Base-by-base conservation (phyloP, 305 asterid genomes). In the Rubia balearica region DNA sequence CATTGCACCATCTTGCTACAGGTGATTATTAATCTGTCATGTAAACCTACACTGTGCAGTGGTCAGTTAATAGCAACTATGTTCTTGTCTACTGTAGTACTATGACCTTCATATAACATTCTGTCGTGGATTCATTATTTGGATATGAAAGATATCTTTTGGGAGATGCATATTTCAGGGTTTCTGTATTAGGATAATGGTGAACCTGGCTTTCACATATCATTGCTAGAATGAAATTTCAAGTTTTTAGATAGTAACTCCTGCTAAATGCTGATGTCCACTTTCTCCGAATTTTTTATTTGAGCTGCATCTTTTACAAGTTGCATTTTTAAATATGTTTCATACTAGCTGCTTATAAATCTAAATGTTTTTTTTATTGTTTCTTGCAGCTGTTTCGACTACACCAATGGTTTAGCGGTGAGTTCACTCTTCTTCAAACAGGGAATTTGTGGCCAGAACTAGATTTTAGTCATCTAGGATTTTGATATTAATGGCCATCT, bases 1-100 rank as follows among this genome's bases (percentile, higher is more conserved):
- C 78, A 94, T 94, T 71, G 99, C 99, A 69, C 96, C 96, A 79
- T 94, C 97, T 70, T 94, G 99, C 87, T 94, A 91, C 84, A 91
- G 97, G 99, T 91, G 82, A 74, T 71, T 77, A 48, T 69, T 57
- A 61, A 59, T 73, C 62, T 65, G 33, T 62, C 63, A 38, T 36
- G 79, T 40, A 63, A 64, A 61, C 19, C 36, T 16, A 4, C 56
- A 51, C 46, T 56, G 67, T 40, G 40, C 56, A 11, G 48, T 11
- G 14, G 38, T 61, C 33, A 62, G 33, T 3, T 11, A 40, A 17
- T 4, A 19, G 36, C 45, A 33, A 55, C 13, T 36, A 27, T 13
- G 67, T 56, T 30, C 22, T 27, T 17, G 62, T 8, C 3, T 66
- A 21, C 8, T 38, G n/a, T n/a, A n/a, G n/a, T n/a, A n/a, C n/a